Percentiles rank a stretch among this genome's conserved stretches.
Evolutionary conservation across 2,329 filamentous ascomycete genomes (phyloP).

Genomic region (Geosmithia flava): DNA sequence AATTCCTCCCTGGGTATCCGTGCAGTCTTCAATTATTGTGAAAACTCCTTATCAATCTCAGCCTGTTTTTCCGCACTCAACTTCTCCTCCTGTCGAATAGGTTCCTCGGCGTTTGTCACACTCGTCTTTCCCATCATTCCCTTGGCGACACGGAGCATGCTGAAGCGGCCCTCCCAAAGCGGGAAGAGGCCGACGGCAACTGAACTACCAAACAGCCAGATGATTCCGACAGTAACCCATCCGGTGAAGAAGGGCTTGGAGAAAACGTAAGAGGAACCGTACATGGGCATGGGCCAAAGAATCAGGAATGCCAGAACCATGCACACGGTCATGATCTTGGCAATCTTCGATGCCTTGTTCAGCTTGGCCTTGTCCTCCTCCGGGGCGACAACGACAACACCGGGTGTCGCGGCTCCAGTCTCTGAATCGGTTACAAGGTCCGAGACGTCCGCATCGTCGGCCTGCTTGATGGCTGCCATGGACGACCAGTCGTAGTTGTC

Average conservation of each 20-base stretch:
- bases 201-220: constrained; percentile 42
- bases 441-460: constrained; percentile 43
- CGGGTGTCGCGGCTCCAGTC: constrained; percentile 48
- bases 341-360: constrained; percentile 37
- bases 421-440: constrained; percentile 48
- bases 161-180: constrained; percentile 63
- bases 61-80: neutral
- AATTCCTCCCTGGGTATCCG: neutral
- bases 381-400: constrained; percentile 39
- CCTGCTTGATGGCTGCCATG: constrained; percentile 64
- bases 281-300: constrained; percentile 82
- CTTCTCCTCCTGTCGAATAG: neutral
- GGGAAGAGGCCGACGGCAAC: constrained; percentile 72
- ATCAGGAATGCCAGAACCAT: constrained; percentile 54
- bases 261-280: constrained; percentile 67
- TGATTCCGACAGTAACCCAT: constrained; percentile 64
- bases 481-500: constrained; percentile 72
- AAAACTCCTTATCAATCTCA: neutral
- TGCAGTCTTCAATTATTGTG: neutral
- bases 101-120: neutral
- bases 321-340: constrained; percentile 37
- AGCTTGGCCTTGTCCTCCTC: constrained; percentile 18
- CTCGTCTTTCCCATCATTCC: neutral
- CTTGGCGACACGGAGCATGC: constrained; percentile 16
- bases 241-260: constrained; percentile 72